Conservation (phyloP, 2,329 filamentous ascomycete species). For the Diaporthe vexans region DNA sequence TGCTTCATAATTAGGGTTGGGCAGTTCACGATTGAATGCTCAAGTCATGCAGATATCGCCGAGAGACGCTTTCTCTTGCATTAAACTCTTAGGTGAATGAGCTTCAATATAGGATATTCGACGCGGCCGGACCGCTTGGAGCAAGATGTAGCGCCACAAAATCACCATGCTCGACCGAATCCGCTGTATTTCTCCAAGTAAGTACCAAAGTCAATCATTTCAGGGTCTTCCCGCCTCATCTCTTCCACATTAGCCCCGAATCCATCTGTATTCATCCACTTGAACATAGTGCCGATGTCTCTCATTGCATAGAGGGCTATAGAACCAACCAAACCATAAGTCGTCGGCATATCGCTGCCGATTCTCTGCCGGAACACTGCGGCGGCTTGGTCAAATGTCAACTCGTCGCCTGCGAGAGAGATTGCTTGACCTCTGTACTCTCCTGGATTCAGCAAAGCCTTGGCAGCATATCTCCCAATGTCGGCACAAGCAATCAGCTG, state of each 20-base stretch:
- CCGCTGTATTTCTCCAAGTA: background rate
- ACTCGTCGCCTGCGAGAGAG: constrained; percentile 58
- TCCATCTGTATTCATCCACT: constrained; percentile 14
- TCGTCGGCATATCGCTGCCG: constrained; percentile 41
- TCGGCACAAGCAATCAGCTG: constrained; percentile 55
- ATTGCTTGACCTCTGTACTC: constrained; percentile 50
- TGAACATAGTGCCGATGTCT: constrained; percentile 8
- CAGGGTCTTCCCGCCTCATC: background rate
- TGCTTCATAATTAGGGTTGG: background rate
- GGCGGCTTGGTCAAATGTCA: constrained; percentile 51
- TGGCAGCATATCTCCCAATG: constrained; percentile 56
- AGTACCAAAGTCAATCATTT: background rate
- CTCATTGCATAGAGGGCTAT: background rate
- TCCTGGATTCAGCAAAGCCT: constrained; percentile 52
- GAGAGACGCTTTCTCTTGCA: too few species aligned
- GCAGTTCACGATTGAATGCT: background rate
- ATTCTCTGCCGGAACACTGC: constrained; percentile 51
- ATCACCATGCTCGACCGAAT: background rate
- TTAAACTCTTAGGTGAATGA: background rate
- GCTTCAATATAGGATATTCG: background rate
- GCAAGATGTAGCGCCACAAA: too few species aligned
- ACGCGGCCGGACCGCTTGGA: too few species aligned
- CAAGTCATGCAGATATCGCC: background rate
- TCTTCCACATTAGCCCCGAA: background rate
- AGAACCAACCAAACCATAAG: background rate